phyloP scores from a whole-genome alignment of 768 basidiomycete genomes.

The Phlegmacium glaucopus region DNA sequence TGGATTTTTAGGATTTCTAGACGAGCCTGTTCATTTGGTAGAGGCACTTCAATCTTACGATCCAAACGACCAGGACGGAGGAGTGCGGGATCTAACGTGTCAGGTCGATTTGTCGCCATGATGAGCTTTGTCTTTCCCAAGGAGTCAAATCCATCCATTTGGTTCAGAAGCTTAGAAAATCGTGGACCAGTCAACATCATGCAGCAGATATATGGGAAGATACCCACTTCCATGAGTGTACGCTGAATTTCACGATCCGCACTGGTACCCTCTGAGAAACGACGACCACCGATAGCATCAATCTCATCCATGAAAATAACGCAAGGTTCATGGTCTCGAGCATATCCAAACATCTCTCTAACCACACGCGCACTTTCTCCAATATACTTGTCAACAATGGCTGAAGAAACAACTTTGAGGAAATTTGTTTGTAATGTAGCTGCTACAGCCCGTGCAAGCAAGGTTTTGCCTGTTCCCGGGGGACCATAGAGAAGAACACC shows the following conservation, averaged over 20 bases:
- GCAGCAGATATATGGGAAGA: not conserved
- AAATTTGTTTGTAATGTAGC: conserved; percentile 95
- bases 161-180: conserved; percentile 80
- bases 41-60: conserved; percentile 95
- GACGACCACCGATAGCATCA: conserved; percentile 92
- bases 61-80: conserved; percentile 95
- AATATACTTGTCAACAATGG: conserved; percentile 98
- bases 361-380: conserved; percentile 96
- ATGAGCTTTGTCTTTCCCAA: conserved; percentile 94
- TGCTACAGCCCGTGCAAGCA: conserved; percentile 94
- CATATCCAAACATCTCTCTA: conserved; percentile 99
- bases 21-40: conserved; percentile 96
- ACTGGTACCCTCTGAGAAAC: conserved; percentile 91
- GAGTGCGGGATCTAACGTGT: conserved; percentile 95
- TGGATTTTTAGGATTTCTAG: conserved; percentile 98
- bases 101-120: conserved; percentile 99
- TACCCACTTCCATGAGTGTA: conserved; percentile 86
- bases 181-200: not conserved
- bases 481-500: conserved; percentile 96
- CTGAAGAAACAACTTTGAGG: conserved; percentile 97
- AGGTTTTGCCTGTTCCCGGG: conserved; percentile 94
- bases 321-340: conserved; percentile 95
- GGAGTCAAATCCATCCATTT: conserved; percentile 99
- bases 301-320: conserved; percentile 99
- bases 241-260: conserved; percentile 99